Evolutionary conservation across 148 eudicot species (phyloP).

Genomic region (Fallopia convolvulus): DNA sequence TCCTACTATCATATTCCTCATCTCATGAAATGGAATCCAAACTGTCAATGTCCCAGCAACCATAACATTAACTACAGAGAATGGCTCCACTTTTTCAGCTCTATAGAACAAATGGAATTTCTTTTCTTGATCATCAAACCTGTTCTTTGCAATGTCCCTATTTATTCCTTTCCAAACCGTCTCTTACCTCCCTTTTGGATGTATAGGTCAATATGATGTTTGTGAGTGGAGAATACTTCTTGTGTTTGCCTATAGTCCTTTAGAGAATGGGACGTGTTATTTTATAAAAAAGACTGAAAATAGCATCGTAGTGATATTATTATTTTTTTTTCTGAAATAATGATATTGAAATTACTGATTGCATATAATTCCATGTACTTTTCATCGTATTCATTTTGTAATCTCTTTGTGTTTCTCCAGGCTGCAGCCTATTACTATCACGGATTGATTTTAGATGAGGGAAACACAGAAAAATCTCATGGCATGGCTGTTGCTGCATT

Average conservation of each 20-base stretch:
- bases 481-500: slow-evolving; percentile 97
- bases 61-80: background rate
- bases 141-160: background rate
- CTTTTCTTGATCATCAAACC: background rate
- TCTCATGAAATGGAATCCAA: background rate
- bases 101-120: background rate
- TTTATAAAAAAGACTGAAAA: background rate
- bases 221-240: background rate
- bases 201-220: background rate
- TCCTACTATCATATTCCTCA: background rate
- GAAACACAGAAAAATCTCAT: slow-evolving; percentile 95
- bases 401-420: slow-evolving; percentile 23
- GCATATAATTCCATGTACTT: background rate
- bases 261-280: background rate
- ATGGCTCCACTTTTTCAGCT: background rate
- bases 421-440: slow-evolving; percentile 98
- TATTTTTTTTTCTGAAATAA: background rate
- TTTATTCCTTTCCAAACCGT: too few relatives aligned
- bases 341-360: background rate
- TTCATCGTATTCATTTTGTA: background rate
- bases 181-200: background rate
- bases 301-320: background rate
- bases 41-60: background rate
- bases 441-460: slow-evolving; percentile 93
- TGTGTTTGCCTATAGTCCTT: background rate